Conservation (phyloP, 805 yeast genomes). For the Pichia californica region DNA sequence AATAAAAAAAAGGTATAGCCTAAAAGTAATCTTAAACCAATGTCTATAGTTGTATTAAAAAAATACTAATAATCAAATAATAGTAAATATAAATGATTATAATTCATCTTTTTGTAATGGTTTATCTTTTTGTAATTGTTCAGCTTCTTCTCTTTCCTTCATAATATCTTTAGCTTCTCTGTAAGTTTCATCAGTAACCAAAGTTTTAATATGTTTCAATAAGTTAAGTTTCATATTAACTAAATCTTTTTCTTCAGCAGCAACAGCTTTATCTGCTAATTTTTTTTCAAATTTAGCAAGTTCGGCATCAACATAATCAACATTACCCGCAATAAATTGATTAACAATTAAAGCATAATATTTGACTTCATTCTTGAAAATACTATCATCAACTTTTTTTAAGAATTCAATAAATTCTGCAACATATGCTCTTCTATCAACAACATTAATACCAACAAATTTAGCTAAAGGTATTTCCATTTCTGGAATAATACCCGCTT, state of each 20-base stretch:
- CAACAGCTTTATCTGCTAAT: constrained; percentile 33
- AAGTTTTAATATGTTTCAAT: constrained; percentile 18
- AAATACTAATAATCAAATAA: too few species aligned
- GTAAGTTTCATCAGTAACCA: constrained; percentile 15
- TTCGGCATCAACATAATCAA: constrained; percentile 40
- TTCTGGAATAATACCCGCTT: constrained; percentile 36
- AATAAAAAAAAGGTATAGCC: too few species aligned
- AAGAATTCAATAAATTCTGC: constrained; percentile 33
- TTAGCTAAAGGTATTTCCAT: constrained; percentile 27
- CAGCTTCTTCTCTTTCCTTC: constrained; percentile 6
- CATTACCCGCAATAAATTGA: constrained; percentile 39
- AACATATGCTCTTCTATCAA: constrained; percentile 21
- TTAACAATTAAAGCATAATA: constrained; percentile 42
- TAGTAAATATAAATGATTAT: background rate
- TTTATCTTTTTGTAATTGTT: background rate
- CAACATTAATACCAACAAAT: constrained; percentile 26
- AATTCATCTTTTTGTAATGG: constrained; percentile 12
- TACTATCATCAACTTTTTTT: constrained; percentile 26
- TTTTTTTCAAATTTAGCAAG: constrained; percentile 38
- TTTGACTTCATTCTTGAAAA: constrained; percentile 24
- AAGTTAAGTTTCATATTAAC: constrained; percentile 45
- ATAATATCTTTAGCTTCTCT: constrained; percentile 14
- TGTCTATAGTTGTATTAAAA: background rate
- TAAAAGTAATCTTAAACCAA: too few species aligned
- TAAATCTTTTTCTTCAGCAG: constrained; percentile 41